Base-by-base conservation (phyloP, 495 filamentous ascomycete species). In the Mytilinidion resinicola region DNA sequence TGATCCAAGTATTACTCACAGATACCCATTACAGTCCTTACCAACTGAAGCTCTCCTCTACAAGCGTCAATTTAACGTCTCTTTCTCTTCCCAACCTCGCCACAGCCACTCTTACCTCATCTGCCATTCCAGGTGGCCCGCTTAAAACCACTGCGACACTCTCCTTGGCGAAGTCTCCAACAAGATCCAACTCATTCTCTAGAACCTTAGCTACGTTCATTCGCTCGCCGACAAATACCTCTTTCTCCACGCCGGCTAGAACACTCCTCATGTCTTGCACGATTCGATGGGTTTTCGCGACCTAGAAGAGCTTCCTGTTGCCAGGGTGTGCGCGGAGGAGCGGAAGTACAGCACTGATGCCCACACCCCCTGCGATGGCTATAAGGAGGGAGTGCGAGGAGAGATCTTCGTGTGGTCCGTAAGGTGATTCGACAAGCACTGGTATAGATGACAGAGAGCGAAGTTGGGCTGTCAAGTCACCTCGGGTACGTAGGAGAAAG, bases 291-390 rank as follows among this genome's bases (percentile, higher is more conserved):
- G 64, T 64, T 1, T 52, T 20, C 49, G 55, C 62, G 52, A 59
- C 51, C 70, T 68, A 76, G 30, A 25, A 58, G 4, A 78, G 55
- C 59, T 74, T 77, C 17, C 61, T 51, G 36, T 71, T 73, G 17
- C 55, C 55, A 12, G n/a, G 21, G 37, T 73, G 72, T 47, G 46
- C 51, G 38, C 30, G 0, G 9, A 64, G 10, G 33, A 50, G 68
- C 0, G 71, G 59, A 10, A 74, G 37, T 1, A 73, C 11, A 33
- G 64, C 66, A 0, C 71, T 78, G 51, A 78, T 72, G 21, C 75
- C 74, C 14, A 78, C 72, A 11, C 74, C 75, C 7, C 73, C 75
- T 1, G 56, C 70, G 21, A 78, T 70, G 1, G 51, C 17, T 1
- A 55, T 12, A 3, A 59, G 6, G 43, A 21, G 3, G 5, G 12